These are phyloP conservation scores for Aristolochia californica DNA, from an alignment of 164 flowering plant genomes.

Conservation along the genomic window DNA sequence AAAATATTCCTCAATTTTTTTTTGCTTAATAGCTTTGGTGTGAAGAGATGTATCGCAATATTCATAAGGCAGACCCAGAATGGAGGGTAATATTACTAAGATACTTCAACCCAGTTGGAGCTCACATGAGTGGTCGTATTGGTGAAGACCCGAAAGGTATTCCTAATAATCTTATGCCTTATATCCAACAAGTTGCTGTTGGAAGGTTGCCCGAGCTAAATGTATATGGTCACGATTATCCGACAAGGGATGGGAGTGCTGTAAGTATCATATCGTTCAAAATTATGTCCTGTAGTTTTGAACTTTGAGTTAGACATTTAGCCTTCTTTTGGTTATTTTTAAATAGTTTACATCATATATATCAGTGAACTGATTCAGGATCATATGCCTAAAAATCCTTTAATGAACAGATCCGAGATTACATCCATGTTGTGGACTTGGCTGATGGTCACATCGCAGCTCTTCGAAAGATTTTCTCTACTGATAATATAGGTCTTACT, in stretches of 20 bases:
- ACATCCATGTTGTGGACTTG: constrained; percentile 83
- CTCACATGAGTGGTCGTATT: constrained; percentile 80
- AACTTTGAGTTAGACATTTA: too few species aligned
- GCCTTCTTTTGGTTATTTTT: too few species aligned
- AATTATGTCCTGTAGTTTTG: too few species aligned
- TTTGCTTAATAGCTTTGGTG: constrained; percentile 47
- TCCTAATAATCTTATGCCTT: constrained; percentile 96
- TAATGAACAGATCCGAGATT: constrained; percentile 53
- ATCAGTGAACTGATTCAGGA: too few species aligned
- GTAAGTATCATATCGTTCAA: constrained; percentile 28
- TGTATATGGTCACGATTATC: constrained; percentile 88
- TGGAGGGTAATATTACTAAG: constrained; percentile 79
- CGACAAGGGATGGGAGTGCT: constrained; percentile 86
- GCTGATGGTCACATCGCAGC: constrained; percentile 90
- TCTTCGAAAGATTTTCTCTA: constrained; percentile 42
- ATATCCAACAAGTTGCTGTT: constrained; percentile 91
- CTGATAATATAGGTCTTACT: constrained; percentile 42
- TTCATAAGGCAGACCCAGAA: constrained; percentile 72
- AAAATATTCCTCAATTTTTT: not conserved
- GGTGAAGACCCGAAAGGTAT: constrained; percentile 98
- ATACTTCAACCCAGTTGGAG: constrained; percentile 93
- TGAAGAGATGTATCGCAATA: constrained; percentile 82
- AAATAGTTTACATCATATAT: too few species aligned
- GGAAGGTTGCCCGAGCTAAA: constrained; percentile 84
- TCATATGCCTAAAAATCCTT: not conserved